phyloP scores from a whole-genome alignment of 2,329 filamentous ascomycete species.

The Cordyceps cateniannulata region DNA sequence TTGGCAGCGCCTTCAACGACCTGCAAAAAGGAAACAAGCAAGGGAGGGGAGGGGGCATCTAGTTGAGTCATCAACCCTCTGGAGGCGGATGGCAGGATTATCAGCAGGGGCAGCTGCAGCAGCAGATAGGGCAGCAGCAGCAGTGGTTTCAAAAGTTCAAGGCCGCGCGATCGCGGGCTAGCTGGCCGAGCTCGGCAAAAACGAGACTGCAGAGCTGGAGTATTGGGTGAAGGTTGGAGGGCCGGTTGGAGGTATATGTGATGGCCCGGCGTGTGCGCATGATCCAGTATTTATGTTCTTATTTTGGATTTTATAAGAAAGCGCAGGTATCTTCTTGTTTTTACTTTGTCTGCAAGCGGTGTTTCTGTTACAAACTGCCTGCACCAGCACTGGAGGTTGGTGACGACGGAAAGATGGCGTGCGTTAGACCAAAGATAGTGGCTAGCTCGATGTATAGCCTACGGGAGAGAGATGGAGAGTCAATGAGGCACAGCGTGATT shows the following conservation, averaged over 20 bases:
- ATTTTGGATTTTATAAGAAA: slow-evolving; percentile 3
- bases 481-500: background rate
- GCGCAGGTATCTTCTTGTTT: background rate
- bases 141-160: background rate
- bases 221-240: background rate
- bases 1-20: slow-evolving; percentile 51
- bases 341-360: background rate
- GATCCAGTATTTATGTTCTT: background rate
- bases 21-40: slow-evolving; percentile 43
- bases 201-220: slow-evolving; percentile 6
- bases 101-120: no score
- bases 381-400: background rate
- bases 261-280: background rate
- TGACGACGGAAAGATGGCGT: background rate
- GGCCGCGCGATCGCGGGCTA: slow-evolving; percentile 9
- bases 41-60: slow-evolving; percentile 25
- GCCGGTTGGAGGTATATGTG: background rate
- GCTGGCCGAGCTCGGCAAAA: slow-evolving; percentile 1
- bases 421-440: background rate
- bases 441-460: background rate
- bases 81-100: background rate
- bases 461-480: background rate
- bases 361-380: background rate
- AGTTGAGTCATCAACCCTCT: slow-evolving; percentile 17
- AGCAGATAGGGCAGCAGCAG: no score